These are phyloP conservation scores for Mycena vulgaris DNA, from an alignment of 768 basidiomycete genomes.

Conservation along the genomic window DNA sequence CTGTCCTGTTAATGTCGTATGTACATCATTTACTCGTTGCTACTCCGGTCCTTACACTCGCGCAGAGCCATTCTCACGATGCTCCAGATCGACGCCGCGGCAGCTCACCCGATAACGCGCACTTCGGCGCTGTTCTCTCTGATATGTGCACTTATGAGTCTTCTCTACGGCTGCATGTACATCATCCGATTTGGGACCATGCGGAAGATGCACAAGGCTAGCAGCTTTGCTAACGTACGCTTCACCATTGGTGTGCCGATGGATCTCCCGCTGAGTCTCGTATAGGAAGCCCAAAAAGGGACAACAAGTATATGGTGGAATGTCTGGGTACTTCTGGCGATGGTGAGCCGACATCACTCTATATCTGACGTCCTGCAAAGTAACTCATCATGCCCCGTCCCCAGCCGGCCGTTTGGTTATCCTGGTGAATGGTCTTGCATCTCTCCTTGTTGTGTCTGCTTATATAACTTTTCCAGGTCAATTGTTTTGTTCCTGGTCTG, in stretches of 20 bases:
- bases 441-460: not conserved
- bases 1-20: conserved; percentile 56
- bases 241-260: not conserved
- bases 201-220: conserved; percentile 77
- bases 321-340: conserved; percentile 79
- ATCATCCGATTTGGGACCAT: conserved; percentile 77
- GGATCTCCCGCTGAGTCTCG: not conserved
- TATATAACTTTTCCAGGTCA: conserved; percentile 55
- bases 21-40: not conserved
- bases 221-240: conserved; percentile 73
- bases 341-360: conserved; percentile 43
- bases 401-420: conserved; percentile 46
- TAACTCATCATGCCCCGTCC: conserved; percentile 35
- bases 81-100: conserved; percentile 53
- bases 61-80: conserved; percentile 54
- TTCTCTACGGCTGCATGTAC: conserved; percentile 76
- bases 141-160: conserved; percentile 72
- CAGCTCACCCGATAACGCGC: conserved; percentile 69
- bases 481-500: conserved; percentile 69
- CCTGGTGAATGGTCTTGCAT: not conserved
- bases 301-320: conserved; percentile 65
- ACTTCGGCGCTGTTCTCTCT: conserved; percentile 73
- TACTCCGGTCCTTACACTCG: not conserved
- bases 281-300: conserved; percentile 66
- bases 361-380: not conserved